phyloP scores from a whole-genome alignment of 495 filamentous ascomycete genomes.

The Penicillium lividum region DNA sequence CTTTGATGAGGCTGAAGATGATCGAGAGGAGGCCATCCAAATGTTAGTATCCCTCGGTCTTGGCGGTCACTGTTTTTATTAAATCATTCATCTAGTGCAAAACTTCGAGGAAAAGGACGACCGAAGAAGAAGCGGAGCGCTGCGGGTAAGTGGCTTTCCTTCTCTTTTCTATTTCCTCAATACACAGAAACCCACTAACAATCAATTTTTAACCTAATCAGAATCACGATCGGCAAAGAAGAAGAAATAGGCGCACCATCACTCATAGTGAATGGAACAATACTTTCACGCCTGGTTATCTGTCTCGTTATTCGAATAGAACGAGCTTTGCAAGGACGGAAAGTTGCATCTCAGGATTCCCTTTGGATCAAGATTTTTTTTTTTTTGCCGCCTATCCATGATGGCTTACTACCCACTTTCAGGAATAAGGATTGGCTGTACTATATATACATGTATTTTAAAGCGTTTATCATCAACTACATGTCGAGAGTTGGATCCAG shows the following conservation, averaged over 20 bases:
- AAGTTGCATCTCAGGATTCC: not conserved
- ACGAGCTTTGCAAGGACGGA: not conserved
- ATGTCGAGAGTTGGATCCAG: not conserved
- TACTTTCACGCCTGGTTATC: not conserved
- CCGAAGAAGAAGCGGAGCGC: constrained; percentile 85
- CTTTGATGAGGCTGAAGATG: constrained; percentile 73
- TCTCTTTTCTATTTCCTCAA: not conserved
- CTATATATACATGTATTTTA: not conserved
- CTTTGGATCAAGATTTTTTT: not conserved
- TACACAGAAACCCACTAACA: not conserved
- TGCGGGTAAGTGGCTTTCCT: constrained; percentile 52
- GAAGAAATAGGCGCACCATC: constrained; percentile 37
- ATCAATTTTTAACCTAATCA: constrained; percentile 11
- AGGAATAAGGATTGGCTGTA: not conserved
- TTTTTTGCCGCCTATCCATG: not conserved
- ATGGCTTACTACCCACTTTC: not conserved
- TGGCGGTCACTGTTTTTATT: not conserved
- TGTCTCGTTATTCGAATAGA: not conserved
- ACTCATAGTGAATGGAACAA: not conserved
- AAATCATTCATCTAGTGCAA: constrained; percentile 50
- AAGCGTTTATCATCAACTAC: not conserved
- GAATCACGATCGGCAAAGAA: constrained; percentile 46
- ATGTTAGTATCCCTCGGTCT: constrained; percentile 45
- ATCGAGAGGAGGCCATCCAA: constrained; percentile 73
- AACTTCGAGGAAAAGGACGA: constrained; percentile 79